Base-by-base conservation (phyloP, 805 yeast genomes). In the Vanderwaltozyma polyspora region DNA sequence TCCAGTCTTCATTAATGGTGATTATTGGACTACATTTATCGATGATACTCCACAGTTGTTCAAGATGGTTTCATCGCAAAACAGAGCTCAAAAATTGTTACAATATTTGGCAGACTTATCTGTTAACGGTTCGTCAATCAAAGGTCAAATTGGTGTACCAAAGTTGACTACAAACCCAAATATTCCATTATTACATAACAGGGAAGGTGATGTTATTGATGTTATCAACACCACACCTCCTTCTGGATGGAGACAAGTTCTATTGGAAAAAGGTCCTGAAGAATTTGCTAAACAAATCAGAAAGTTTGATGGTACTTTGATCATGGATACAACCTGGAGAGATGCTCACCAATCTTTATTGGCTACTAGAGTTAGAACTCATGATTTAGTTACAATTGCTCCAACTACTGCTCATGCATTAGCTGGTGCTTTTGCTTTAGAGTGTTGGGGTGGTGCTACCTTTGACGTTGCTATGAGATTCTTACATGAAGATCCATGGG, bases 391-490 rank as follows among this genome's bases (percentile, higher is more conserved):
- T 34, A 81, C 86, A 48, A 84, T 91, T 66, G 99, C 98, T 16
- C 87, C 86, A 40, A 75, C 93, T 37, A 91, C 99, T 22, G 83
- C 95, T 3, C 79, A 81, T 54, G 97, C 95, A 15, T 65, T 86
- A 49, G 63, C 79, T 45, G 87, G 89, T 43, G 94, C 94, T 3
- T 91, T 86, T 60, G 91, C 99, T 14, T 68, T 91, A 36, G 99
- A 91, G 66, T 91, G 98, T 69, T 91, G 99, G 99, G 99, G 99
- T 66, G 99, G 99, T 64, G 99, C 99, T 36, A 91, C 99, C 25
- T 91, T 91, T 52, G 99, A 91, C 57, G 99, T 91, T 36, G 81
- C 95, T 36, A 87, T 91, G 97, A 77, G 99, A 64, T 91, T 91
- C 73, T 70, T 91, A 53, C 85, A 89, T 62, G 99, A 91, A 69